Evolutionary conservation across 208 protist species (phyloP).

Genomic region (Wallacemonas sp.): DNA sequence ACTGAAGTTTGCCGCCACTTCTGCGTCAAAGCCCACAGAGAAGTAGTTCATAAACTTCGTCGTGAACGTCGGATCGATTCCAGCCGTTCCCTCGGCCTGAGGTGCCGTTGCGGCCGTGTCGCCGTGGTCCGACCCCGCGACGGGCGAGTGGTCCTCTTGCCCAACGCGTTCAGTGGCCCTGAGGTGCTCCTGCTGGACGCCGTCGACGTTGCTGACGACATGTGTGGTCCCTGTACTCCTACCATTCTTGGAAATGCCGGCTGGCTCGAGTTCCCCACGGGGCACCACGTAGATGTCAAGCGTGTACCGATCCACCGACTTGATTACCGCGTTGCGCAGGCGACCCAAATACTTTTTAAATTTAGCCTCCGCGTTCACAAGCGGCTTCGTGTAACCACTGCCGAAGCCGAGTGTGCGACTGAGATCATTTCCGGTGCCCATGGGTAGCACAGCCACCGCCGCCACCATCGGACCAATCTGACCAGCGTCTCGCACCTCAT

Average conservation of each 20-base stretch:
- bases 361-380: conserved; percentile 26
- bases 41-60: conserved; percentile 67
- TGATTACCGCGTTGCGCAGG: conserved; percentile 10
- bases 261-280: neutral
- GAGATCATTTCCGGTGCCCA: conserved; percentile 75
- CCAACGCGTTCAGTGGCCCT: neutral
- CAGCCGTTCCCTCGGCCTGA: neutral
- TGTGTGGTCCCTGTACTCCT: neutral
- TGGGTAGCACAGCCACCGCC: conserved; percentile 45
- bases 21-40: conserved; percentile 66
- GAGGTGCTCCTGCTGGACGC: neutral
- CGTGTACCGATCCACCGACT: conserved; percentile 39
- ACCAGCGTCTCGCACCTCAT: conserved; percentile 28
- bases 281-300: conserved; percentile 21
- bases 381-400: conserved; percentile 51
- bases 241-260: neutral
- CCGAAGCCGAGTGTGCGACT: conserved; percentile 64
- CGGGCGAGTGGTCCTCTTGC: neutral
- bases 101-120: neutral
- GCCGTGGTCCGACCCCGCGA: neutral
- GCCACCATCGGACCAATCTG: conserved; percentile 17
- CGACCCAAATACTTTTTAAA: conserved; percentile 23
- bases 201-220: neutral
- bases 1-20: conserved; percentile 38
- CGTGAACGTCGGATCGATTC: neutral